phyloP scores from a whole-genome alignment of 2,329 filamentous ascomycete species.

The Fusarium globosum region DNA sequence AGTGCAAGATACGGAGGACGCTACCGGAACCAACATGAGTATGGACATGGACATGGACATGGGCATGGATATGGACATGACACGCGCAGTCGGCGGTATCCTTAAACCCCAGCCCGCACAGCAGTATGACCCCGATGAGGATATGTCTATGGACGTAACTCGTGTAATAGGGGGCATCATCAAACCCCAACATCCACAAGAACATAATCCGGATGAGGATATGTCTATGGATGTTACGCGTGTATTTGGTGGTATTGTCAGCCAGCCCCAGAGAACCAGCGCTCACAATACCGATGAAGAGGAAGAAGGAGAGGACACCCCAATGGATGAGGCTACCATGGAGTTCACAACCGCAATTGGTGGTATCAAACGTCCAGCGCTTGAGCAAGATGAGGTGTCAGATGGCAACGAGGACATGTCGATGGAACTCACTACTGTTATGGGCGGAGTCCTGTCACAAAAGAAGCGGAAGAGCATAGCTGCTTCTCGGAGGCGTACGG shows the following conservation, averaged over 20 bases:
- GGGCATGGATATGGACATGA: constrained; percentile 56
- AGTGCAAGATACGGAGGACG: constrained; percentile 40
- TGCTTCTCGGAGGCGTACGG: constrained; percentile 38
- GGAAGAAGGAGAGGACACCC: constrained; percentile 46
- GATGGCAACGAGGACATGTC: constrained; percentile 75
- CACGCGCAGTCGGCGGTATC: constrained; percentile 66
- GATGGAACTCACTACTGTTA: constrained; percentile 79
- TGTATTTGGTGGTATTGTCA: constrained; percentile 82
- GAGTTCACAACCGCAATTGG: constrained; percentile 85
- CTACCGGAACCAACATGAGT: constrained; percentile 51
- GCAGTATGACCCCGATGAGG: constrained; percentile 62
- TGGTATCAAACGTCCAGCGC: constrained; percentile 64
- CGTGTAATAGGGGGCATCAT: constrained; percentile 70
- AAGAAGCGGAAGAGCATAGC: constrained; percentile 42
- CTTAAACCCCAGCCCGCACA: constrained; percentile 58
- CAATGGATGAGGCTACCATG: constrained; percentile 69
- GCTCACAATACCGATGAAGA: constrained; percentile 40
- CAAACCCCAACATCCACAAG: constrained; percentile 56
- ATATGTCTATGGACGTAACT: constrained; percentile 96
- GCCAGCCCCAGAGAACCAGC: constrained; percentile 17
- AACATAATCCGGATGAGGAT: constrained; percentile 65
- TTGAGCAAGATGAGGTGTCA: constrained; percentile 51
- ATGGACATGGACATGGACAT: constrained; percentile 59
- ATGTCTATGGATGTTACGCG: constrained; percentile 96
- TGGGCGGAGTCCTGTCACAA: constrained; percentile 64